Base-by-base conservation (phyloP, 179 eudicot genomes). In the Silene coronaria region DNA sequence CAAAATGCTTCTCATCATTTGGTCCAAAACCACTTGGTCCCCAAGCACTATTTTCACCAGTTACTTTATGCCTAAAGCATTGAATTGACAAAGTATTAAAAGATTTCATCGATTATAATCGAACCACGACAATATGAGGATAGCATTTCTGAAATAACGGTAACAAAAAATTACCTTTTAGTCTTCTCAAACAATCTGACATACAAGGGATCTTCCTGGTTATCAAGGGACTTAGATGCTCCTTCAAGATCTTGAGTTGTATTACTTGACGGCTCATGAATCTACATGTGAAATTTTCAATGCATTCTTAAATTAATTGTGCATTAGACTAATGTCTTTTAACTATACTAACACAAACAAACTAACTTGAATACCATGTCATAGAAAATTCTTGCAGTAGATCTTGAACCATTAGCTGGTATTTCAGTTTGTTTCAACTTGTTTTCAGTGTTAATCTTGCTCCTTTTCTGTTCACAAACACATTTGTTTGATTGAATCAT, bases 321-420 rank as follows among this genome's bases (percentile, higher is more conserved):
- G 21, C 2, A 53, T 53, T 53, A 42, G 9, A 42, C 2, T 6
- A 36, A 1, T 1, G 7, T n/a, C 13, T 8, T 8, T 3, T 2
- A 68, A 32, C 48, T 42, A 6, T 36, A 16, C 8, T 6, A 51
- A 19, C n/a, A 16, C 8, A 2, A 51, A 19, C n/a, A 28, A 72
- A n/a, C 6, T 3, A 57, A 27, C 3, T 5, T 17, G 5, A n/a
- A 13, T n/a, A 71, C 63, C 63, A 71, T 17, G 36, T 71, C 64
- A 71, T 28, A 12, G 38, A 55, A 27, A 16, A 71, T 71, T 53
- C 64, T 71, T 26, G 75, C 17, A 1, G 75, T 71, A 14, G 75
- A 71, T 23, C 75, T 51, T 28, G 45, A 34, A 51, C 75, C 64
- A 71, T 71, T 71, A 6, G 26, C 64, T 13, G 48, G 63, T 24